Evolutionary conservation across 768 basidiomycete species (phyloP), one percentile per base, ranked within the genome.

Genomic region (Cystofilobasidium capitatum): DNA sequence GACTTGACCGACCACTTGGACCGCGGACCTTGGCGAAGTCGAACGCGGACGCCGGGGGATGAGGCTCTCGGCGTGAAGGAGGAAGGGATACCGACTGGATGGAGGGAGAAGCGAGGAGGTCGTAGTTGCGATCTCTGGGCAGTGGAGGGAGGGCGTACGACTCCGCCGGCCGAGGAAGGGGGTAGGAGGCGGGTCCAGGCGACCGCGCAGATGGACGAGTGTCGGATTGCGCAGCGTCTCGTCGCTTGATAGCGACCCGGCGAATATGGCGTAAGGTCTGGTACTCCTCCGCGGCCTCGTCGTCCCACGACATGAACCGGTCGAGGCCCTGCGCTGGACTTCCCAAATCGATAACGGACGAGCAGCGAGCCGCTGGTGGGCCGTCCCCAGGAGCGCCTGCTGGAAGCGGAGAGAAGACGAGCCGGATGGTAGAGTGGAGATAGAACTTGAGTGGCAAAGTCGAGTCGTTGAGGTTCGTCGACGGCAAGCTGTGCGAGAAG

Each of bases 331-430:
- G 29, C 7, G 31, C 20, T 8, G 51, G 51, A 16, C 13, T 16
- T 26, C 51, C 51, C 51, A 55, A 31, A 31, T 55, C 51, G 29
- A 55, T 9, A 17, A 55, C 51, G 29, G 51, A 31, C 29, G 13
- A 31, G 12, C 29, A 31, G 29, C 26, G 2, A 4, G 49, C 31
- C n/a, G 29, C 29, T 2, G 51, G 3, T 14, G 51, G 51, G 3
- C 51, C 51, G 5, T 55, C 51, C 14, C 29, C 51, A 8, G 51
- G 51, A 12, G 51, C 45, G 42, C 75, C 74, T 7, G 74, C 69
- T 20, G 71, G 70, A 22, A 73, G 73, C 8, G 75, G 69, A 6
- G 74, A 73, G 58, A 77, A 77, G 16, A 77, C 73, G 51, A 77
- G 62, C 3, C 75, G 71, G 33, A 77, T 63, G 1, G 70, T 64